Percentiles rank a stretch among this genome's conserved stretches.
Conservation (phyloP, 257 asterid genomes). For the Lantana camara region DNA sequence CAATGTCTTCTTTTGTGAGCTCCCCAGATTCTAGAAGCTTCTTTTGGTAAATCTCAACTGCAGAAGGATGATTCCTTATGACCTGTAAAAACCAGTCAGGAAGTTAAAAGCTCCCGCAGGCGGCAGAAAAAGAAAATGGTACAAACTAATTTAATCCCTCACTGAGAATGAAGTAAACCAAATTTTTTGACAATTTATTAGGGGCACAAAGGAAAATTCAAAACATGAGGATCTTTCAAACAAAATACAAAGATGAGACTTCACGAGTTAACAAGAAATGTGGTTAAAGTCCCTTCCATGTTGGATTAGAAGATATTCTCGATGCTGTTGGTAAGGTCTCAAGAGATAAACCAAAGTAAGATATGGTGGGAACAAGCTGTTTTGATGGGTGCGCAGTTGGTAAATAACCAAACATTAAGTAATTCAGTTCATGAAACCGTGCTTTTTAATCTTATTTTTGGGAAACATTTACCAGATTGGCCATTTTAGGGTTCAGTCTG, state of each 20-base stretch:
- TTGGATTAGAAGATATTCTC: too few species aligned
- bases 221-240: not conserved
- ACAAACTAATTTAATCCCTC: constrained; percentile 12
- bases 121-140: constrained; percentile 13
- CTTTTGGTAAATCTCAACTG: constrained; percentile 80
- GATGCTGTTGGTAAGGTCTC: too few species aligned
- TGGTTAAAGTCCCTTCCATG: too few species aligned
- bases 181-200: not conserved
- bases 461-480: too few species aligned
- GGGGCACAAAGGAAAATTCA: constrained; percentile 3
- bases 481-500: too few species aligned
- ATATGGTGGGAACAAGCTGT: too few species aligned
- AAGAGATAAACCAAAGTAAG: too few species aligned
- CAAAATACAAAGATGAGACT: not conserved
- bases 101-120: constrained; percentile 18
- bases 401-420: too few species aligned
- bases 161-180: constrained; percentile 9
- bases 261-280: too few species aligned
- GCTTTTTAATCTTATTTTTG: too few species aligned
- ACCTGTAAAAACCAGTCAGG: constrained; percentile 56
- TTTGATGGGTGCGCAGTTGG: too few species aligned
- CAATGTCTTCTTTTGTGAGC: constrained; percentile 70
- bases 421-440: too few species aligned
- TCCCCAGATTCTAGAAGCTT: constrained; percentile 77
- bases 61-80: constrained; percentile 83